Conservation (phyloP, 1,284 basidiomycete species). For the Cutaneotrichosporon sp. region DNA sequence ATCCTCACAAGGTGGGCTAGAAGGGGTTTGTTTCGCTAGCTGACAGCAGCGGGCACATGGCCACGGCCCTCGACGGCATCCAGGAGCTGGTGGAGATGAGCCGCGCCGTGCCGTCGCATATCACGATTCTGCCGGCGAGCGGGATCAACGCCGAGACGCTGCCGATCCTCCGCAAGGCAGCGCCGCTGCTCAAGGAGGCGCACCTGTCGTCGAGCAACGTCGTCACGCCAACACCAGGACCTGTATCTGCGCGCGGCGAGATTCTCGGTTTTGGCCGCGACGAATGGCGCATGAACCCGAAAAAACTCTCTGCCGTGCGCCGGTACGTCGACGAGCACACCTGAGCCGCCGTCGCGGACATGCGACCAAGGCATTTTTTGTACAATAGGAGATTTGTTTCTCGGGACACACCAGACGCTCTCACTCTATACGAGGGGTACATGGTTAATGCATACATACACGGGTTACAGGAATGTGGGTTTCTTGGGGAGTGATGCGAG, state of each 20-base stretch:
- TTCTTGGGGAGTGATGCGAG: conserved; percentile 37
- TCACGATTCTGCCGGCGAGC: conserved; percentile 49
- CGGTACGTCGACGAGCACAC: conserved; percentile 5
- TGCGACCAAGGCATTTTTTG: no score
- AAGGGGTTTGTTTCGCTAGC: not conserved
- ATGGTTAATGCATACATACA: conserved; percentile 6
- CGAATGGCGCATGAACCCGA: conserved; percentile 13
- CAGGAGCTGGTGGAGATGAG: conserved; percentile 56
- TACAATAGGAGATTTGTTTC: not conserved
- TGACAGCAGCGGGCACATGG: conserved; percentile 22
- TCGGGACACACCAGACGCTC: not conserved
- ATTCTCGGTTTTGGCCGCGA: conserved; percentile 15
- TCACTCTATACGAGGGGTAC: not conserved
- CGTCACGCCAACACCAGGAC: not conserved
- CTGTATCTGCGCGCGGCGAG: conserved; percentile 6
- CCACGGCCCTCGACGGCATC: conserved; percentile 17
- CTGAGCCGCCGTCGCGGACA: not conserved
- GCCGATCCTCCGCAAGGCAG: conserved; percentile 49
- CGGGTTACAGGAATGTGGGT: conserved; percentile 23
- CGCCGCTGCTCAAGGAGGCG: conserved; percentile 48
- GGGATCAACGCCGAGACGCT: conserved; percentile 22
- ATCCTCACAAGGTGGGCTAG: conserved; percentile 62
- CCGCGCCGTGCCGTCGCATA: conserved; percentile 49
- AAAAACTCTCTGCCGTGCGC: conserved; percentile 8
- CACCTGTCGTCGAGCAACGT: conserved; percentile 22